These are phyloP conservation scores for Orbilia blumenaviensis DNA, from an alignment of 2,329 filamentous ascomycete genomes.

Conservation along the genomic window DNA sequence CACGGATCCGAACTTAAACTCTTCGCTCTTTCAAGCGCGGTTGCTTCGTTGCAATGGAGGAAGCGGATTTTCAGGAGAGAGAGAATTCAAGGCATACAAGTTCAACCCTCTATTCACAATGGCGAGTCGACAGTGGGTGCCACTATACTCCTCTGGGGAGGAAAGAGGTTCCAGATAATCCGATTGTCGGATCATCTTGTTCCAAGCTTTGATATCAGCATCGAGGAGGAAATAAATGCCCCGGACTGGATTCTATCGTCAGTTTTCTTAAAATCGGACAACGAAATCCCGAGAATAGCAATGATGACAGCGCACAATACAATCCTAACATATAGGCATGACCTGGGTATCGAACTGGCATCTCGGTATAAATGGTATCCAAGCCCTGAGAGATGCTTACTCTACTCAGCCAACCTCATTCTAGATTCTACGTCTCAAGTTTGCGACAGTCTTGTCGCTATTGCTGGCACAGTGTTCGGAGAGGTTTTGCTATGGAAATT, in stretches of 20 bases:
- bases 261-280: constrained; percentile 63
- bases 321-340: constrained; percentile 66
- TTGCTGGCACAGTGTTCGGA: constrained; percentile 91
- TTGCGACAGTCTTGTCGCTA: constrained; percentile 1
- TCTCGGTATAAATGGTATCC: constrained; percentile 52
- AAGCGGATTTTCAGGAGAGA: constrained; percentile 71
- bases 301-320: constrained; percentile 89
- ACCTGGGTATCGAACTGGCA: constrained; percentile 57
- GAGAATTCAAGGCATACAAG: constrained; percentile 76
- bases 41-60: constrained; percentile 50
- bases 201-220: constrained; percentile 56
- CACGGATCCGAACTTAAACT: constrained; percentile 70
- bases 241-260: constrained; percentile 83
- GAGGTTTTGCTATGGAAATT: constrained; percentile 83
- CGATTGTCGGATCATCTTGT: constrained; percentile 50
- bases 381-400: constrained; percentile 73
- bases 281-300: constrained; percentile 64
- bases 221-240: constrained; percentile 62
- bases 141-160: constrained; percentile 74
- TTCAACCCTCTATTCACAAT: constrained; percentile 41
- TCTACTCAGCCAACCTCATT: constrained; percentile 82
- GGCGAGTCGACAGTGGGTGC: constrained; percentile 52
- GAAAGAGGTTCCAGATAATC: constrained; percentile 67
- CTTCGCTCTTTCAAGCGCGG: constrained; percentile 63
- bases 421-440: background rate